Conservation (phyloP, 441 rosid genomes). For the Capsella rubella region DNA sequence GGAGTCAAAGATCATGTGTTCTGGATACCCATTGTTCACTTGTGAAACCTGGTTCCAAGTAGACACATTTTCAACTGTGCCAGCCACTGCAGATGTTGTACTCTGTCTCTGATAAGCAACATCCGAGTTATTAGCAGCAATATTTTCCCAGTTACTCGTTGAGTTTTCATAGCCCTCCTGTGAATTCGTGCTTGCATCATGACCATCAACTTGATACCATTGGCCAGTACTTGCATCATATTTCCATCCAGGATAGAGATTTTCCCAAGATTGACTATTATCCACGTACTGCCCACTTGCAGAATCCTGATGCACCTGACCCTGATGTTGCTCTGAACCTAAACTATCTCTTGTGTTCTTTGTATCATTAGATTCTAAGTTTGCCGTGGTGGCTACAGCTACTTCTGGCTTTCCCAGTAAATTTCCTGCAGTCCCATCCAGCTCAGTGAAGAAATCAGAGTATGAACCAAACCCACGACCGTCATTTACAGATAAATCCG, state of each 20-base stretch:
- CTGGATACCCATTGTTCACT: slow-evolving; percentile 74
- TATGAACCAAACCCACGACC: slow-evolving; percentile 53
- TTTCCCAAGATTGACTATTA: slow-evolving; percentile 79
- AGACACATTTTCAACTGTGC: slow-evolving; percentile 61
- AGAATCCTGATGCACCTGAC: slow-evolving; percentile 51
- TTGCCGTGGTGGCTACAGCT: slow-evolving; percentile 31
- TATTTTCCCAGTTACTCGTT: slow-evolving; percentile 51
- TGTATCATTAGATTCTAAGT: slow-evolving; percentile 35
- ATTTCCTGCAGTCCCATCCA: slow-evolving; percentile 53
- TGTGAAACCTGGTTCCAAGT: slow-evolving; percentile 76
- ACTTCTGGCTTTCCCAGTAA: slow-evolving; percentile 50
- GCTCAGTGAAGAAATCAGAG: slow-evolving; percentile 72
- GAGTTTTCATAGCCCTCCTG: slow-evolving; percentile 49
- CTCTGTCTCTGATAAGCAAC: slow-evolving; percentile 65
- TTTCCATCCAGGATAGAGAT: slow-evolving; percentile 95
- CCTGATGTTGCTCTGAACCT: slow-evolving; percentile 52
- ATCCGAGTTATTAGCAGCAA: slow-evolving; percentile 55
- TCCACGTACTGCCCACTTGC: slow-evolving; percentile 59
- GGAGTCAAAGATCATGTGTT: slow-evolving; percentile 88
- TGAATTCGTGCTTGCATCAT: slow-evolving; percentile 36
- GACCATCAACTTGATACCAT: slow-evolving; percentile 84
- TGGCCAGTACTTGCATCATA: slow-evolving; percentile 75
- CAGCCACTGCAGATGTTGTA: slow-evolving; percentile 58
- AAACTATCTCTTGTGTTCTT: slow-evolving; percentile 34
- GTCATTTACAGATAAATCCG: slow-evolving; percentile 59